These are phyloP conservation scores for Chaetomium sp. DNA, from an alignment of 2,329 filamentous ascomycete species.

Conservation along the genomic window DNA sequence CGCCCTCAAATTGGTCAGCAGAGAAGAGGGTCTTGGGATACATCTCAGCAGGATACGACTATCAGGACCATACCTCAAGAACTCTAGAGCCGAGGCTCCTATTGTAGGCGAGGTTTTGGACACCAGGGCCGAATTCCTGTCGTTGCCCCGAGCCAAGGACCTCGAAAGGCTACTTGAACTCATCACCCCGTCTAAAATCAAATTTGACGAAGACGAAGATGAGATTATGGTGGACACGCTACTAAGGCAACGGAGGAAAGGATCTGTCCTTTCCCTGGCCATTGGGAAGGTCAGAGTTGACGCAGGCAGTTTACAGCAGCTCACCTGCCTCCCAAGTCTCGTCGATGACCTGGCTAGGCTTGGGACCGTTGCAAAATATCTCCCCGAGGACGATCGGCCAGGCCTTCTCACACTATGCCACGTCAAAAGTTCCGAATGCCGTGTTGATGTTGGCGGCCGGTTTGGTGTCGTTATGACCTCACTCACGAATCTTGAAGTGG, in stretches of 20 bases:
- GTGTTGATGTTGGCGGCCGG: constrained; percentile 65
- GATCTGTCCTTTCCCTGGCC: constrained; percentile 73
- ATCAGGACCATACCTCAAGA: constrained; percentile 66
- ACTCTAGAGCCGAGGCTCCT: constrained; percentile 58
- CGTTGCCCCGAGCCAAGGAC: constrained; percentile 74
- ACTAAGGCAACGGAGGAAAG: constrained; percentile 81
- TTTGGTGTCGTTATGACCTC: constrained; percentile 66
- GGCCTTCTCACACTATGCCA: constrained; percentile 76
- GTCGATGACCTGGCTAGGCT: constrained; percentile 79
- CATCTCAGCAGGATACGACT: constrained; percentile 76
- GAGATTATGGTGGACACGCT: constrained; percentile 95
- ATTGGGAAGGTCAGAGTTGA: constrained; percentile 65
- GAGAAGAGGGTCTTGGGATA: constrained; percentile 70
- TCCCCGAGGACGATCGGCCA: constrained; percentile 92
- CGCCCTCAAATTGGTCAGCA: constrained; percentile 77
- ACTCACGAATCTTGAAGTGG: constrained; percentile 67
- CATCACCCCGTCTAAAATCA: constrained; percentile 88
- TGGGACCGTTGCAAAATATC: constrained; percentile 86
- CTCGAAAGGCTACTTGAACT: constrained; percentile 80
- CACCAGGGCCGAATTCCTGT: constrained; percentile 72
- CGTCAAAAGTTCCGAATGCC: constrained; percentile 64
- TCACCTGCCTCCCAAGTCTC: constrained; percentile 69
- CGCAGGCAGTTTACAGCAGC: constrained; percentile 63
- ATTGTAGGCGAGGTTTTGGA: constrained; percentile 65
- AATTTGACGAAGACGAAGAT: constrained; percentile 81